Conservation (phyloP, 176 grass and related monocot species). For the Oryza longistaminata region DNA sequence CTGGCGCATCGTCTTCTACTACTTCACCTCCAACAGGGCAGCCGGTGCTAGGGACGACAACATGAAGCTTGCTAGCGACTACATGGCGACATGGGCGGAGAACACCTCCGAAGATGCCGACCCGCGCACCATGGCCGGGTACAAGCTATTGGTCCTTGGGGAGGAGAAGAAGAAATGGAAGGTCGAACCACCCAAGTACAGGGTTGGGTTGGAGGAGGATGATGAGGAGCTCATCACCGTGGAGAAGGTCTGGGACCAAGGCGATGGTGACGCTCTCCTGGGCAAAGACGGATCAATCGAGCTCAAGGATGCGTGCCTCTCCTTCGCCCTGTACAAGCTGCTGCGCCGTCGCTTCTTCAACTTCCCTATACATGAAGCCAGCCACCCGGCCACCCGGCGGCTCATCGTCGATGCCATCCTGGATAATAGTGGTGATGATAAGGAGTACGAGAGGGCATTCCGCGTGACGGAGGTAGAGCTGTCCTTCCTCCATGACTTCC, state of each 20-base stretch:
- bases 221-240: conserved; percentile 33
- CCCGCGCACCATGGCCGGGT: conserved; percentile 9
- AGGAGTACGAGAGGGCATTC: background rate
- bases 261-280: background rate
- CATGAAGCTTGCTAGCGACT: conserved; percentile 34
- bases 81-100: background rate
- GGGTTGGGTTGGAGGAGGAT: too few relatives aligned
- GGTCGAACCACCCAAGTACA: background rate
- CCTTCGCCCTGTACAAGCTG: conserved; percentile 34
- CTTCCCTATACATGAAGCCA: conserved; percentile 16
- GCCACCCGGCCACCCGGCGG: background rate
- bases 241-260: conserved; percentile 18
- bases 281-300: too few relatives aligned
- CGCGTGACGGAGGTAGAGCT: conserved; percentile 32
- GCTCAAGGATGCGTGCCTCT: conserved; percentile 31
- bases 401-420: background rate
- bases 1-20: too few relatives aligned
- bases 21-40: too few relatives aligned
- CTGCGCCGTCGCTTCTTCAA: conserved; percentile 27
- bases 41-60: background rate
- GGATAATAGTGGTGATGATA: background rate
- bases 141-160: conserved; percentile 33
- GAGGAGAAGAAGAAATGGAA: background rate
- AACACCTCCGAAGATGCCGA: background rate
- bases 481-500: conserved; percentile 15